Evolutionary conservation across 2,329 filamentous ascomycete species (phyloP).

Genomic region (Fusarium redolens): DNA sequence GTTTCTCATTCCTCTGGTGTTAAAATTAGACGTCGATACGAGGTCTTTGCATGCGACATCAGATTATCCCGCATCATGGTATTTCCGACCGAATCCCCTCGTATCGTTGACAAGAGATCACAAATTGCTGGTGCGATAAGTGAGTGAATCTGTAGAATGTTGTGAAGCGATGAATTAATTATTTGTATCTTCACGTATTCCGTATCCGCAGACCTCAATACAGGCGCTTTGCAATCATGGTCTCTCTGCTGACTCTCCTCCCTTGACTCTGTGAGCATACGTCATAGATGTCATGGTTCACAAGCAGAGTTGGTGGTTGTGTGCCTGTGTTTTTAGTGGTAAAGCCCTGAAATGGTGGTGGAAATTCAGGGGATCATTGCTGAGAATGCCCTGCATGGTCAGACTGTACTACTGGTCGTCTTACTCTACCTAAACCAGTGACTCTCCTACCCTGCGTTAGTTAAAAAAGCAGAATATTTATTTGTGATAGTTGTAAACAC

Average conservation of each 20-base stretch:
- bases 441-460: not conserved
- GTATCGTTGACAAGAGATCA: not conserved
- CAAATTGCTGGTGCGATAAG: not conserved
- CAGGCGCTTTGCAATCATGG: not conserved
- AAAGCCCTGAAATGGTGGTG: not conserved
- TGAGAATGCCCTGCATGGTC: not conserved
- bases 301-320: too few species aligned
- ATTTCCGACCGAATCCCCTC: not conserved
- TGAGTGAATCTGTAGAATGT: not conserved
- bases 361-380: not conserved
- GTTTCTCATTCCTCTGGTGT: not conserved
- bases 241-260: not conserved
- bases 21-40: not conserved
- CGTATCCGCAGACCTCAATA: not conserved
- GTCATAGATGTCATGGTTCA: not conserved
- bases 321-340: too few species aligned
- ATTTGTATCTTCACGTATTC: rapidly evolving
- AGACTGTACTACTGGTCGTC: too few species aligned
- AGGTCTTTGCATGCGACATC: not conserved
- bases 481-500: rapidly evolving
- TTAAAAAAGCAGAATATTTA: not conserved
- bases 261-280: not conserved
- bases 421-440: not conserved
- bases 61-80: not conserved
- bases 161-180: not conserved